These are phyloP conservation scores for Nemania serpens DNA, from an alignment of 2,329 filamentous ascomycete species.

Conservation along the genomic window DNA sequence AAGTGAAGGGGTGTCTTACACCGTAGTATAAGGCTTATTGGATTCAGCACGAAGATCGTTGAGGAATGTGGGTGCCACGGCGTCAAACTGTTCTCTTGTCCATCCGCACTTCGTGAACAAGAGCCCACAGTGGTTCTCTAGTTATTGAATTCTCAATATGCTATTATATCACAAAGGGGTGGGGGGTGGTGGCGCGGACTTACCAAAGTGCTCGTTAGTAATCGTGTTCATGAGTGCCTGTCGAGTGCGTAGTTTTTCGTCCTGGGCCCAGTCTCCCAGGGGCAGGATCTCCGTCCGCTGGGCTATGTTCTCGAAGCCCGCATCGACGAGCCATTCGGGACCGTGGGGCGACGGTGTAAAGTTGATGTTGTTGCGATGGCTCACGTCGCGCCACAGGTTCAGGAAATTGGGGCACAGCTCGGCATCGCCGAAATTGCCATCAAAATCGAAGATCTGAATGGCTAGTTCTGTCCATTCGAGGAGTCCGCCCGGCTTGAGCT, in stretches of 20 bases:
- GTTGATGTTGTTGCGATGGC: constrained; percentile 42
- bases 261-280: constrained; percentile 46
- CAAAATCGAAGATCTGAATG: constrained; percentile 47
- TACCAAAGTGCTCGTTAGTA: constrained; percentile 43
- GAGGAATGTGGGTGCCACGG: constrained; percentile 33
- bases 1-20: constrained; percentile 30
- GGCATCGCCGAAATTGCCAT: constrained; percentile 41
- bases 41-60: constrained; percentile 26
- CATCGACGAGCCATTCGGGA: constrained; percentile 41
- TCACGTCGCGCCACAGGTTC: constrained; percentile 38
- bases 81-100: constrained; percentile 35
- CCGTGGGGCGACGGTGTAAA: constrained; percentile 47
- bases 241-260: constrained; percentile 46
- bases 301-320: constrained; percentile 48
- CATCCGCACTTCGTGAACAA: constrained; percentile 36
- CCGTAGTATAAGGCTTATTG: constrained; percentile 35
- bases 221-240: constrained; percentile 46
- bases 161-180: not conserved
- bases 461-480: constrained; percentile 51
- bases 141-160: constrained; percentile 9
- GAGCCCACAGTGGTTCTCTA: constrained; percentile 34
- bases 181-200: constrained; percentile 12
- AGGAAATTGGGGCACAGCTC: constrained; percentile 45
- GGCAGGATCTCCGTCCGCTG: constrained; percentile 50
- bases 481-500: constrained; percentile 51